Percentiles rank a stretch among this genome's conserved stretches.
These are phyloP conservation scores for Pseudogymnoascus sp. DNA, from an alignment of 2,329 filamentous ascomycete genomes.

Conservation along the genomic window DNA sequence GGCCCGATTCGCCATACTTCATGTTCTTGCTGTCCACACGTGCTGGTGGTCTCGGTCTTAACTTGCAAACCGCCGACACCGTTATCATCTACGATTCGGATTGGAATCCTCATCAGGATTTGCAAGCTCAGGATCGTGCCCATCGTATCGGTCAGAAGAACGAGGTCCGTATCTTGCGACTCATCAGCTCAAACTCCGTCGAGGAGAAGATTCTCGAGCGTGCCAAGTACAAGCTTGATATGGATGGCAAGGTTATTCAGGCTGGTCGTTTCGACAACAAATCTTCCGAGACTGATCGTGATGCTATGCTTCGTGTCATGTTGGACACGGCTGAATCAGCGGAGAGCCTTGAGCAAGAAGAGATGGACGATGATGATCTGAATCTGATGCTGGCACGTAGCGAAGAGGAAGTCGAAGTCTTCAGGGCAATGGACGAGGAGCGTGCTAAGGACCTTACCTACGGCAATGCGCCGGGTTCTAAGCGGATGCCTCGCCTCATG, in stretches of 20 bases:
- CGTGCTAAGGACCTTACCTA: constrained; percentile 62
- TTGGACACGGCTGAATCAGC: constrained; percentile 74
- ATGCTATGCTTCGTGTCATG: constrained; percentile 90
- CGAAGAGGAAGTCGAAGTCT: constrained; percentile 69
- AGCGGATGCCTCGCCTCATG: constrained; percentile 72
- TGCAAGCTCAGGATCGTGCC: constrained; percentile 98
- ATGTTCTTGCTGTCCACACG: constrained; percentile 98
- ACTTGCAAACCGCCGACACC: constrained; percentile 94
- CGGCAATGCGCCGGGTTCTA: constrained; percentile 57
- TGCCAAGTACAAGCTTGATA: constrained; percentile 95
- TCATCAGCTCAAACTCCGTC: constrained; percentile 94
- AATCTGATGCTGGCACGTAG: constrained; percentile 89
- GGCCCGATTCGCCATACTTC: constrained; percentile 84
- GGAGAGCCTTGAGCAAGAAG: constrained; percentile 71
- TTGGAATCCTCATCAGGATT: constrained; percentile 99
- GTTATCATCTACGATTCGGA: constrained; percentile 99
- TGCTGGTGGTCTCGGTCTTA: constrained; percentile 94
- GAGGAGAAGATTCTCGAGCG: constrained; percentile 98
- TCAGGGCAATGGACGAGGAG: constrained; percentile 79
- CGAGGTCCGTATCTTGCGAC: constrained; percentile 88
- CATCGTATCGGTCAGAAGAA: constrained; percentile 99
- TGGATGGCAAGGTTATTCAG: constrained; percentile 99
- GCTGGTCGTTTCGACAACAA: constrained; percentile 99
- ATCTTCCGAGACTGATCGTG: constrained; percentile 95
- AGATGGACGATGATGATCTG: constrained; percentile 97